These are phyloP conservation scores for Plasmodium cynomolgi DNA, from an alignment of 169 alveolate species.

Conservation along the genomic window DNA sequence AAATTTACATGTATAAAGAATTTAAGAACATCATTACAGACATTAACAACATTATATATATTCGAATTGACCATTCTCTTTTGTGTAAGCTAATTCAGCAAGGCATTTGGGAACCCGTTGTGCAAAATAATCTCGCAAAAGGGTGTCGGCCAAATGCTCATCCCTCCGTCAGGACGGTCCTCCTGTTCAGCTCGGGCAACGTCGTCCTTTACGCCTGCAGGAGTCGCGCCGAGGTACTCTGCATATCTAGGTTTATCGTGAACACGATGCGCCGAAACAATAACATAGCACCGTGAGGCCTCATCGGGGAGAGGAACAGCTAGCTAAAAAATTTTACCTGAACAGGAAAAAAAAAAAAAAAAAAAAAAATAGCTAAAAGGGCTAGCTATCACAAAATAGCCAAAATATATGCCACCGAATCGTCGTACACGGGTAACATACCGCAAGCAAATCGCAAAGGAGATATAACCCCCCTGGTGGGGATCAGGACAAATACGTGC, in stretches of 20 bases:
- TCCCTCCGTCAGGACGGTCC: slow-evolving; percentile 31
- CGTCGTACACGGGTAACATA: neutral
- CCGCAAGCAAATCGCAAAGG: neutral
- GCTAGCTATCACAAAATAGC: neutral
- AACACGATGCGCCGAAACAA: slow-evolving; percentile 32
- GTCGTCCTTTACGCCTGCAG: slow-evolving; percentile 58
- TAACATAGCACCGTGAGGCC: neutral
- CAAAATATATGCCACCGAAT: neutral
- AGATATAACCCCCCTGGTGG: neutral
- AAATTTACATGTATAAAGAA: slow-evolving; percentile 42
- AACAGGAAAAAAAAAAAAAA: slow-evolving; percentile 22
- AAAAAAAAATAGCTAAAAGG: neutral
- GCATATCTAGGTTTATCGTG: slow-evolving; percentile 37
- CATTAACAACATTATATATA: slow-evolving; percentile 60
- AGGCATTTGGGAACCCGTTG: neutral
- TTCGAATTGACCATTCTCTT: slow-evolving; percentile 50
- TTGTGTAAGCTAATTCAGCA: slow-evolving; percentile 51
- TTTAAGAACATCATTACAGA: slow-evolving; percentile 61
- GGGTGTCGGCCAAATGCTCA: neutral
- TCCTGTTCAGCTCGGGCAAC: slow-evolving; percentile 38
- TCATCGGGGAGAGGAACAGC: neutral
- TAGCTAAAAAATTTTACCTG: slow-evolving; percentile 25
- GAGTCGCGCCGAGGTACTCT: slow-evolving; percentile 20
- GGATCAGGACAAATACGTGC: slow-evolving; percentile 24
- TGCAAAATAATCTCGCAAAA: slow-evolving; percentile 6